Evolutionary conservation across 306 rosid genomes (phyloP), one percentile per base, ranked within the genome.

Genomic region (Lathyrus oleraceus): DNA sequence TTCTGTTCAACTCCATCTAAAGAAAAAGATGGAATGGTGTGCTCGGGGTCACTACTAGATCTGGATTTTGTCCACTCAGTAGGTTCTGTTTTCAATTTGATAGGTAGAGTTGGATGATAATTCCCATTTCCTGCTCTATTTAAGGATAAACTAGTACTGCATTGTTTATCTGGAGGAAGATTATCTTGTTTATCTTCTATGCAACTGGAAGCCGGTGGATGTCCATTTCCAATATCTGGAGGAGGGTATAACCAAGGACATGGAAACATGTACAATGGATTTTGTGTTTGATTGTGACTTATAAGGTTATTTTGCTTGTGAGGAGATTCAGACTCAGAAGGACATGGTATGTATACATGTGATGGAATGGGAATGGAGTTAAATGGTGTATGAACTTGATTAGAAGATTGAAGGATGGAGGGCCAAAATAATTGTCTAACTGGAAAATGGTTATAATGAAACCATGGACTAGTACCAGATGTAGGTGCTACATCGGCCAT

Each of bases 231-330:
- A 59, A 49, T 79, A 32, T 80, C 89, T 12, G 82, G 84, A 71
- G 67, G 82, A 44, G 97, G 91, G 69, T 86, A 79, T 75, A 85
- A 52, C 97, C 93, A 95, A 71, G 97, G 94, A 77, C 76, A 86
- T 2, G 91, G 99, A 39, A 89, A 49, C 64, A 91, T 67, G 72
- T 84, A 91, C 40, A 78, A 62, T 4, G 96, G 95, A 47, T 81
- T 75, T 76, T 79, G 86, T 5, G 78, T 54, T 72, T 65, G 83
- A 39, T 72, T 72, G 60, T 72, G 79, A 43, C 67, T 83, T 48
- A 32, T 23, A 66, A 16, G 65, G 72, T 66, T 81, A 16, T 82
- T 87, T 71, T 80, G 86, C 75, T 79, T 85, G 71, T 43, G 78
- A 64, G 60, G 62, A 70, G 82, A 74, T 48, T 76, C 86, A 20